phyloP scores from a whole-genome alignment of 192 early-diverging fungal species.

The Pilobolus umbonatus region DNA sequence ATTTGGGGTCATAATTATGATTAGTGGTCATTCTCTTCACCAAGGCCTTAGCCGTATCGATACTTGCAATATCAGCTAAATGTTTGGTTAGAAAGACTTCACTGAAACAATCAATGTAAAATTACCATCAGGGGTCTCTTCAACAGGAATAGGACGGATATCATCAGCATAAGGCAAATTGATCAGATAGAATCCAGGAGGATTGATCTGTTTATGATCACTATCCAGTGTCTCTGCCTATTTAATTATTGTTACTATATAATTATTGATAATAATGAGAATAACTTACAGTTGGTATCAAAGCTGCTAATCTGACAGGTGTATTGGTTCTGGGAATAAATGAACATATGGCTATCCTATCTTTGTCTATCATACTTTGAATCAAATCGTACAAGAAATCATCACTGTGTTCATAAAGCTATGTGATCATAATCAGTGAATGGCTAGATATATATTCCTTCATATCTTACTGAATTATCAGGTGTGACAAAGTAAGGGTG shows the following conservation, averaged over 20 bases:
- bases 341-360: slow-evolving; percentile 65
- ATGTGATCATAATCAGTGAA: neutral
- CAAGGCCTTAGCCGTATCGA: no score
- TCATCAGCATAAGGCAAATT: slow-evolving; percentile 77
- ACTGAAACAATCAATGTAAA: no score
- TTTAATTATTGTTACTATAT: neutral
- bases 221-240: neutral
- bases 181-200: slow-evolving; percentile 65
- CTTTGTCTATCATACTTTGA: slow-evolving; percentile 45
- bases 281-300: slow-evolving; percentile 60
- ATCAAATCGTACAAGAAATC: slow-evolving; percentile 66
- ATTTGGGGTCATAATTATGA: no score
- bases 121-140: no score
- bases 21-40: no score
- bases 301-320: slow-evolving; percentile 55
- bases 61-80: no score
- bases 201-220: slow-evolving; percentile 38
- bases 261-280: neutral
- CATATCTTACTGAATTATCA: slow-evolving; percentile 58
- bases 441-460: neutral
- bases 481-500: slow-evolving; percentile 71
- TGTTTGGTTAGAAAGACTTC: no score
- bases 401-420: slow-evolving; percentile 64
- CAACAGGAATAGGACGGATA: slow-evolving; percentile 48
- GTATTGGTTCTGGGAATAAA: slow-evolving; percentile 50